Evolutionary conservation across 331 rosid species (phyloP), one percentile per base, ranked within the genome.

Genomic region (Malus hybrid): DNA sequence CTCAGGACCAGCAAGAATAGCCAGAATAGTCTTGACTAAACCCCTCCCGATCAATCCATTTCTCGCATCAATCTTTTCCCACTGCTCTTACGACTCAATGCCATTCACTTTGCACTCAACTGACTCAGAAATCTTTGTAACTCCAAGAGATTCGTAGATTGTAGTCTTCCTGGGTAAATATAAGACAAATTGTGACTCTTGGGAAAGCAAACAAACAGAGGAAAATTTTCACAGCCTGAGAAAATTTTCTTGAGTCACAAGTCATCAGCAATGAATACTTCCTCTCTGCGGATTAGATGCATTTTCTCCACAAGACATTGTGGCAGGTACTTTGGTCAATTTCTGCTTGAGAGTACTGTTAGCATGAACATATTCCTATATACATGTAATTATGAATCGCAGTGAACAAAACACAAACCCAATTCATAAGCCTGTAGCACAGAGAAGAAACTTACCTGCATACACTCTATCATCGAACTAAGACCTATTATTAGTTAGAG

Each of bases 151-250:
- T 14, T 27, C 8, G 18, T 69, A 77, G 15, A 77, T 28, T 39
- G 18, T 27, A 69, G 31, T 31, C 32, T 29, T 27, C 19, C 11
- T 4, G 28, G 48, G 59, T 29, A 12, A 33, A 46, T n/a, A 60
- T 10, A 69, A 27, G 52, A 68, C 18, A 16, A n/a, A 46, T 22
- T 36, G 10, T 42, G 44, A 1, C 29, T 13, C 63, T 56, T 36
- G 22, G 70, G 70, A 42, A 69, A 12, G 75, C 70, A 77, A n/a
- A 42, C 75, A 31, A 59, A 77, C 39, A 60, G 6, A 69, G 75
- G 80, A 59, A 69, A 34, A 3, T 57, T 50, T 3, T 44, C 33
- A 29, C 16, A 63, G 33, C 48, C 62, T 2, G 50, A 28, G 34
- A 77, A 77, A 29, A 68, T 19, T 13, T 28, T 69, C 69, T 28